phyloP scores from a whole-genome alignment of 2,329 filamentous ascomycete genomes.

The Colletotrichum tofieldiae region DNA sequence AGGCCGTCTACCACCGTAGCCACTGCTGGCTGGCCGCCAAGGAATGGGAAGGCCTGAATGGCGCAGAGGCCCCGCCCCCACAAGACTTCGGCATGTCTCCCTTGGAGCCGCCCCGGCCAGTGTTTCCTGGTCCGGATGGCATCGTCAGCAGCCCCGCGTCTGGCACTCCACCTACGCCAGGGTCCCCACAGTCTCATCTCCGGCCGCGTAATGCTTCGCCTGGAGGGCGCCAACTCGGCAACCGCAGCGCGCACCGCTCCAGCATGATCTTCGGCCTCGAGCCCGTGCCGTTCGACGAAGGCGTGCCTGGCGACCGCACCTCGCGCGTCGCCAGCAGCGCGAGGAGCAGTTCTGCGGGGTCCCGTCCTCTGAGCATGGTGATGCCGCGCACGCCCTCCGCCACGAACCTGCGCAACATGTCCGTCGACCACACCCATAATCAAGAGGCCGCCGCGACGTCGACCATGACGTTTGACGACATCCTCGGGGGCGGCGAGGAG shows the following conservation, averaged over 20 bases:
- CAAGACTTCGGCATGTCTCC: conserved; percentile 56
- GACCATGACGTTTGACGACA: conserved; percentile 65
- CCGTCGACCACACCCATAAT: conserved; percentile 45
- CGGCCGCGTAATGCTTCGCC: conserved; percentile 59
- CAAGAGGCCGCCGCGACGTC: conserved; percentile 46
- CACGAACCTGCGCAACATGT: conserved; percentile 51
- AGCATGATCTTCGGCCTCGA: conserved; percentile 62
- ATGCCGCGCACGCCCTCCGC: conserved; percentile 52
- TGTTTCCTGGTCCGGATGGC: conserved; percentile 53
- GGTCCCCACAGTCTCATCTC: conserved; percentile 52
- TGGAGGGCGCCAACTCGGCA: conserved; percentile 45
- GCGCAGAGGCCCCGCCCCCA: conserved; percentile 47
- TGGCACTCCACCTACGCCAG: conserved; percentile 49
- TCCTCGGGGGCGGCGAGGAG: conserved; percentile 55
- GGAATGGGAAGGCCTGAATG: conserved; percentile 61
- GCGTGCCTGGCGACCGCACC: conserved; percentile 39
- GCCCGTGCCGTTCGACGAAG: conserved; percentile 50
- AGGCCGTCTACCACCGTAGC: conserved; percentile 72
- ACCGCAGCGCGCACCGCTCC: conserved; percentile 56
- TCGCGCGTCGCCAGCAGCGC: conserved; percentile 48
- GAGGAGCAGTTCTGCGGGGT: conserved; percentile 46
- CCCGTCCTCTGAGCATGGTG: conserved; percentile 40
- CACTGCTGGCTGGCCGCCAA: conserved; percentile 71
- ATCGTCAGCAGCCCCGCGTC: conserved; percentile 46
- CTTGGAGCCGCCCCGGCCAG: conserved; percentile 55